A percentile compares a stretch with the other conserved stretches of the same genome.
phyloP scores from a whole-genome alignment of 495 filamentous ascomycete species.

The Tuber calosporum region DNA sequence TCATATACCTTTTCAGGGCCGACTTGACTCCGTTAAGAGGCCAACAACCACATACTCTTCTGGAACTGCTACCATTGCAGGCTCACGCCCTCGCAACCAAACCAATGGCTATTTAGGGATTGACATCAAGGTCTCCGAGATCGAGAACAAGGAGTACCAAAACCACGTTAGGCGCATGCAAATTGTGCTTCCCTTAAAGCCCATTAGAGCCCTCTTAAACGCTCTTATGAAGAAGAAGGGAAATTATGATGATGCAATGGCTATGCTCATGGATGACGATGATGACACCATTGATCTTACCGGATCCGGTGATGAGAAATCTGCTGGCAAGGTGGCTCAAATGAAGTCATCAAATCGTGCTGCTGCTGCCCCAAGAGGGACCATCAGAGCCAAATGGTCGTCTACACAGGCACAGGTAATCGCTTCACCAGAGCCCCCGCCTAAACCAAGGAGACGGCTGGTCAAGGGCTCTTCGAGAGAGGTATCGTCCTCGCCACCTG shows the following conservation, averaged over 20 bases:
- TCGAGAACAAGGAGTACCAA: slow-evolving; percentile 50
- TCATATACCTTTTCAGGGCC: slow-evolving; percentile 32
- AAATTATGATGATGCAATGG: slow-evolving; percentile 56
- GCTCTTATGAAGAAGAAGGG: slow-evolving; percentile 51
- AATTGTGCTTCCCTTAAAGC: slow-evolving; percentile 49
- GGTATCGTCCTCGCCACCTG: slow-evolving; percentile 37
- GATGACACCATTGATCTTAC: slow-evolving; percentile 42
- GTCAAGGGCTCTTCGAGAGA: slow-evolving; percentile 35
- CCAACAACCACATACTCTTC: slow-evolving; percentile 26
- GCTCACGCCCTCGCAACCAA: slow-evolving; percentile 32
- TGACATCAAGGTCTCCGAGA: slow-evolving; percentile 50
- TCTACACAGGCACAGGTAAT: slow-evolving; percentile 44
- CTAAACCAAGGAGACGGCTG: slow-evolving; percentile 38
- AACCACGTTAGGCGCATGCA: slow-evolving; percentile 54
- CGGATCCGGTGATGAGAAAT: slow-evolving; percentile 44
- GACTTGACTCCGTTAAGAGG: slow-evolving; percentile 38
- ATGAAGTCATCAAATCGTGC: slow-evolving; percentile 41
- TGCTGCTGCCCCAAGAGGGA: slow-evolving; percentile 32
- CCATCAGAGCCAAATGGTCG: slow-evolving; percentile 44
- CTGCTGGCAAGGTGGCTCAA: slow-evolving; percentile 22
- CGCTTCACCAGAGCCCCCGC: slow-evolving; percentile 32
- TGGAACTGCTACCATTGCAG: slow-evolving; percentile 23
- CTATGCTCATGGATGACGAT: slow-evolving; percentile 45
- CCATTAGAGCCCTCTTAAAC: slow-evolving; percentile 49
- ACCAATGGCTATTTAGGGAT: slow-evolving; percentile 52